phyloP scores from a whole-genome alignment of 495 filamentous ascomycete genomes.

The Aspergillus egyptiacus region DNA sequence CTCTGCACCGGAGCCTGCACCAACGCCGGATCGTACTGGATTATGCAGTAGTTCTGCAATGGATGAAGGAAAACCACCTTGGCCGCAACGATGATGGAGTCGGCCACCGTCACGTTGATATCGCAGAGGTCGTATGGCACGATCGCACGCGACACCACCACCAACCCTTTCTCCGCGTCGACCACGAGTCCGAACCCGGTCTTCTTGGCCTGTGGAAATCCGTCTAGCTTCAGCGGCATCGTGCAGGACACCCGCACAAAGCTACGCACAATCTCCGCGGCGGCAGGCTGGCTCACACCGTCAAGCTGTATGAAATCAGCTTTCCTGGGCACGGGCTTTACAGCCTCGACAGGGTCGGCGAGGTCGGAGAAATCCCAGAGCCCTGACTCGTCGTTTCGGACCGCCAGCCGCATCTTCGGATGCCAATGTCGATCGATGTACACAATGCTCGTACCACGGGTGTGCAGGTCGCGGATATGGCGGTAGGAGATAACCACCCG shows the following conservation, averaged over 20 bases:
- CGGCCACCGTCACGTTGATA: slow-evolving; percentile 88
- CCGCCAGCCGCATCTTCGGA: slow-evolving; percentile 85
- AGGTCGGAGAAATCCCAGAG: slow-evolving; percentile 93
- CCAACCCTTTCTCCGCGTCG: slow-evolving; percentile 90
- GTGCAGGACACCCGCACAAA: slow-evolving; percentile 89
- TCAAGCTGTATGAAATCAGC: slow-evolving; percentile 89
- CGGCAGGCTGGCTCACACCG: slow-evolving; percentile 80
- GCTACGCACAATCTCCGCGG: slow-evolving; percentile 85
- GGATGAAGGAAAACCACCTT: slow-evolving; percentile 97
- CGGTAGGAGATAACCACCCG: slow-evolving; percentile 92
- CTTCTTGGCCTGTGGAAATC: slow-evolving; percentile 86
- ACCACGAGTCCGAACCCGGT: slow-evolving; percentile 93
- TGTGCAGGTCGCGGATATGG: slow-evolving; percentile 91
- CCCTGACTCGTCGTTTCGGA: slow-evolving; percentile 84
- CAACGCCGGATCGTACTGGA: slow-evolving; percentile 89
- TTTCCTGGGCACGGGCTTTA: slow-evolving; percentile 62
- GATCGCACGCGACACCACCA: slow-evolving; percentile 86
- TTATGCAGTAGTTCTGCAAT: slow-evolving; percentile 93
- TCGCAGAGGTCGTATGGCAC: slow-evolving; percentile 96
- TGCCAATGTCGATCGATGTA: slow-evolving; percentile 94
- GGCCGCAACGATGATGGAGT: slow-evolving; percentile 87
- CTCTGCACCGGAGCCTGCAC: slow-evolving; percentile 90
- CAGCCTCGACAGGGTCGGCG: slow-evolving; percentile 68
- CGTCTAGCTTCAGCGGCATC: slow-evolving; percentile 93
- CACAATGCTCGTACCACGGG: slow-evolving; percentile 84